phyloP scores from a whole-genome alignment of 306 rosid species.

The Cicer yamashitae region DNA sequence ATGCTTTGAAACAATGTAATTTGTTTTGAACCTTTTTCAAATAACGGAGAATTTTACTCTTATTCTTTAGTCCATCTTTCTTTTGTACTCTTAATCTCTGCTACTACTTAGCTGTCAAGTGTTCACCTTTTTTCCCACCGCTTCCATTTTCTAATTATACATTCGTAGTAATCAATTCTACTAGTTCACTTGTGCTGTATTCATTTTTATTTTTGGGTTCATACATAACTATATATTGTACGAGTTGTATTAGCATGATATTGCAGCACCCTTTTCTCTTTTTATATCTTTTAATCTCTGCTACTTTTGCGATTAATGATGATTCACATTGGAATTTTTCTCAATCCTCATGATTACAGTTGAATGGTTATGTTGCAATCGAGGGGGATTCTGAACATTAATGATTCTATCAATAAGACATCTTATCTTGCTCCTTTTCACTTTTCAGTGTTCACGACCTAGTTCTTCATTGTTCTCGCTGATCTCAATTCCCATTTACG shows the following conservation, averaged over 20 bases:
- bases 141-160: neutral
- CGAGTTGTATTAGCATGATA: conserved; percentile 44
- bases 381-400: conserved; percentile 45
- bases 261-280: conserved; percentile 53
- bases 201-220: neutral
- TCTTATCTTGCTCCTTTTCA: neutral
- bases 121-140: neutral
- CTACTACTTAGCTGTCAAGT: neutral
- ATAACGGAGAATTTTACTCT: too few species aligned
- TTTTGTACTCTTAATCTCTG: neutral
- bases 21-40: too few species aligned
- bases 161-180: neutral
- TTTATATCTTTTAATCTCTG: conserved; percentile 49
- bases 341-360: conserved; percentile 65
- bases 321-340: conserved; percentile 59
- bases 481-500: conserved; percentile 36
- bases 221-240: conserved; percentile 20
- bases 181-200: neutral
- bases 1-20: too few species aligned
- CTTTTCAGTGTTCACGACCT: conserved; percentile 32
- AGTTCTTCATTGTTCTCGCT: conserved; percentile 21
- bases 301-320: conserved; percentile 57
- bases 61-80: too few species aligned
- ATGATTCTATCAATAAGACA: neutral
- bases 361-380: conserved; percentile 52